Percentiles rank a stretch among this genome's conserved stretches.
Evolutionary conservation across 805 yeast species (phyloP).

Genomic region (Alloascoidea hylecoeti): DNA sequence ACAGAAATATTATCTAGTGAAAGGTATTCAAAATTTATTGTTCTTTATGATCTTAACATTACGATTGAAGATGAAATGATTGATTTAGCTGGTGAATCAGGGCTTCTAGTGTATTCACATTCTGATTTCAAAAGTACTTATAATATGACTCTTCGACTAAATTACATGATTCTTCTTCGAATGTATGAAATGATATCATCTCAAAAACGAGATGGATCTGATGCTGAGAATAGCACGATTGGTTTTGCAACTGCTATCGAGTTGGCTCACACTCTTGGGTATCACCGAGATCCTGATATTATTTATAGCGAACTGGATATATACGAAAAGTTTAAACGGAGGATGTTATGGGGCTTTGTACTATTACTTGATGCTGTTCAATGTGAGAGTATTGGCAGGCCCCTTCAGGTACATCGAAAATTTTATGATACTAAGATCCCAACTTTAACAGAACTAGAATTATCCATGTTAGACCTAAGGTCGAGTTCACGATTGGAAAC

Average conservation of each 20-base stretch:
- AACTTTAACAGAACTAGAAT: too few species aligned
- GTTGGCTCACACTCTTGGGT: not conserved
- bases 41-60: not conserved
- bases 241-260: not conserved
- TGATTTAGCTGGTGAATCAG: too few species aligned
- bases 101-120: too few species aligned
- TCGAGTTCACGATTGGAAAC: too few species aligned
- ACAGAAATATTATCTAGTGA: not conserved
- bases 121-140: too few species aligned
- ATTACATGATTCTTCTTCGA: not conserved
- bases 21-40: not conserved
- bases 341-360: not conserved
- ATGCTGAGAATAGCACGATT: slow-evolving; percentile 1
- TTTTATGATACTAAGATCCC: not conserved
- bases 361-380: not conserved
- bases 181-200: not conserved
- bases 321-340: not conserved
- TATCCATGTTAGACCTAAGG: too few species aligned
- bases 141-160: too few species aligned
- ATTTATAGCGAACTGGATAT: not conserved
- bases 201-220: not conserved
- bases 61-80: too few species aligned
- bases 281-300: not conserved
- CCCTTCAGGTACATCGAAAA: not conserved
- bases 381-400: not conserved